Conservation (phyloP, 2,329 filamentous ascomycete genomes). For the Penicillium corylophilum region DNA sequence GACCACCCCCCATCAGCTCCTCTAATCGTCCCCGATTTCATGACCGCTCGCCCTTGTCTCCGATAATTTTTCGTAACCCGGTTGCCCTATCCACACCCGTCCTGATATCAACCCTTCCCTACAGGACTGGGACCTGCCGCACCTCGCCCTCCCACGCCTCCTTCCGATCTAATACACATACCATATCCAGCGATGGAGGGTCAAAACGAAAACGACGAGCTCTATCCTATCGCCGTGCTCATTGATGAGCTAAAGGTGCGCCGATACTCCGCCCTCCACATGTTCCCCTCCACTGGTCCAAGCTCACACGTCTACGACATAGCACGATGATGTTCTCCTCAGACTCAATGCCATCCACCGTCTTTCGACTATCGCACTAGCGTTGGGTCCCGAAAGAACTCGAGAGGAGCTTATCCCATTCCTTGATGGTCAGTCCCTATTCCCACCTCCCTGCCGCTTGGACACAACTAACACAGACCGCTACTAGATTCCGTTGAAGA, state of each 20-base stretch:
- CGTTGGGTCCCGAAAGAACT: constrained; percentile 91
- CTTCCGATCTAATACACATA: constrained; percentile 24
- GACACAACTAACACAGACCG: constrained; percentile 23
- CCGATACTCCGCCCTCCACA: constrained; percentile 12
- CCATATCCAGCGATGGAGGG: constrained; percentile 72
- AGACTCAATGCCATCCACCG: constrained; percentile 98
- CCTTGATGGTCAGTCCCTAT: constrained; percentile 76
- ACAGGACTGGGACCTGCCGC: constrained; percentile 33
- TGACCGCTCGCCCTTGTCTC: constrained; percentile 7
- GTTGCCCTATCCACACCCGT: constrained; percentile 18
- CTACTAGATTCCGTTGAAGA: constrained; percentile 92
- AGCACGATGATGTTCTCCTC: constrained; percentile 98
- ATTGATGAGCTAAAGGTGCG: constrained; percentile 98
- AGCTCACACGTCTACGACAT: constrained; percentile 26
- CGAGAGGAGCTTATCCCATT: constrained; percentile 98
- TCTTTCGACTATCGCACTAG: constrained; percentile 95
- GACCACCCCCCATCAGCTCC: constrained; percentile 2
- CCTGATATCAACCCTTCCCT: constrained; percentile 32
- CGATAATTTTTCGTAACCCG: constrained; percentile 12
- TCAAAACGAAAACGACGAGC: constrained; percentile 91
- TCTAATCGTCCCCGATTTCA: constrained; percentile 12
- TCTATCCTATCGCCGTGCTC: constrained; percentile 98
- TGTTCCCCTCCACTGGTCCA: constrained; percentile 3
- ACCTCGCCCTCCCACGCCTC: constrained; percentile 25
- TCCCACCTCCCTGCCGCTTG: constrained; percentile 12